Conservation (phyloP, 2,329 filamentous ascomycete species). For the Mollisia scopiformis region DNA sequence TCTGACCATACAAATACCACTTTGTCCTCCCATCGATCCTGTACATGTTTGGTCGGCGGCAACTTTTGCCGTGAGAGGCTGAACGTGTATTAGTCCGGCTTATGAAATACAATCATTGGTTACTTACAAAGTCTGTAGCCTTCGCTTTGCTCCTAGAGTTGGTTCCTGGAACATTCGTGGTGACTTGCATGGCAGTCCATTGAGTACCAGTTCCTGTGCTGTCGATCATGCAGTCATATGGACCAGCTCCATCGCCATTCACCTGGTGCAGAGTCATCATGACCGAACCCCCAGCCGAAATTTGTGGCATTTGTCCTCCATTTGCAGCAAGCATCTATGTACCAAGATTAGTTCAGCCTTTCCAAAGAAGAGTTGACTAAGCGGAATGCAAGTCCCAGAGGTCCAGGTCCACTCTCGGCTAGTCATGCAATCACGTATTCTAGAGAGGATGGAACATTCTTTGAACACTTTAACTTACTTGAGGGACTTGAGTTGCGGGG, state of each 20-base stretch:
- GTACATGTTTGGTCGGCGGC: conserved; percentile 59
- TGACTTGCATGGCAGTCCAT: conserved; percentile 59
- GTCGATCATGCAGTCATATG: conserved; percentile 68
- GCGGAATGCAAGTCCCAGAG: too few species aligned
- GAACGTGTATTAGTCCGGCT: conserved; percentile 18
- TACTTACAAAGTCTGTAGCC: conserved; percentile 38
- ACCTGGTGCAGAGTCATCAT: conserved; percentile 69
- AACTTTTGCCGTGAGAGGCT: conserved; percentile 61
- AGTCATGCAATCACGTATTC: too few species aligned
- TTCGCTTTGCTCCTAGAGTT: conserved; percentile 46
- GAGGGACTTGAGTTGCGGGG: conserved; percentile 55
- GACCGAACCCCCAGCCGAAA: conserved; percentile 57
- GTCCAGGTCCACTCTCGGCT: too few species aligned
- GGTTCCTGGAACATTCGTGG: conserved; percentile 52
- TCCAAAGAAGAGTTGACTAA: too few species aligned
- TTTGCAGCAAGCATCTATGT: conserved; percentile 60
- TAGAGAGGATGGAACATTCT: too few species aligned
- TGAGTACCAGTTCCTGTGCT: conserved; percentile 57
- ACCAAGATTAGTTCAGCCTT: too few species aligned
- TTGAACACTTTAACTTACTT: too few species aligned
- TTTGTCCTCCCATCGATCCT: conserved; percentile 60
- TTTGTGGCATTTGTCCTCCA: conserved; percentile 58
- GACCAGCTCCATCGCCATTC: conserved; percentile 65
- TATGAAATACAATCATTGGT: neutral
- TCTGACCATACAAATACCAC: conserved; percentile 64